These are phyloP conservation scores for Obba rivulosa DNA, from an alignment of 768 basidiomycete genomes.

Conservation along the genomic window DNA sequence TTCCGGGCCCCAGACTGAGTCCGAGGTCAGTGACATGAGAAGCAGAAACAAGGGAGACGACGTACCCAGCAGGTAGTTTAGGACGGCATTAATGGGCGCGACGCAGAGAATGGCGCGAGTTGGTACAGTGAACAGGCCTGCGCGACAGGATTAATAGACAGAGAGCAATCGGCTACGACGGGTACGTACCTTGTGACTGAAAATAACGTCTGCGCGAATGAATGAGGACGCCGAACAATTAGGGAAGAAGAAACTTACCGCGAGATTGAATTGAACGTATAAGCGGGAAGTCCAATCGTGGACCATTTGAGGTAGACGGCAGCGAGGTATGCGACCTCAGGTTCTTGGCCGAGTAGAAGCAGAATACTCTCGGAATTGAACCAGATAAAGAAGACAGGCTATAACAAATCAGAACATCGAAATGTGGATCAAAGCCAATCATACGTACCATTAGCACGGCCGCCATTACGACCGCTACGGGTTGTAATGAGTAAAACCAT, in stretches of 20 bases:
- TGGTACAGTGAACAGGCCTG: constrained; percentile 77
- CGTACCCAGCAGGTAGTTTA: constrained; percentile 82
- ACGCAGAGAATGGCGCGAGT: constrained; percentile 78
- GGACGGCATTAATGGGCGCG: constrained; percentile 77
- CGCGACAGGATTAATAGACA: neutral
- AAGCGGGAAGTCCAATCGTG: constrained; percentile 75
- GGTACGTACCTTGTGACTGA: constrained; percentile 65
- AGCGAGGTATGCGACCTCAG: constrained; percentile 77
- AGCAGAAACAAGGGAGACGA: neutral
- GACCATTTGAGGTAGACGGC: constrained; percentile 72
- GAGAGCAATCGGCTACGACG: neutral
- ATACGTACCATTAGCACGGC: constrained; percentile 52
- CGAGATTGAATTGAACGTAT: constrained; percentile 50
- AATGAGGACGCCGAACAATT: neutral
- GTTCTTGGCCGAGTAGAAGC: constrained; percentile 71
- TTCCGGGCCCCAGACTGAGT: constrained; percentile 73
- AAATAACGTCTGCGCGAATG: constrained; percentile 53
- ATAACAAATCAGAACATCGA: constrained; percentile 1
- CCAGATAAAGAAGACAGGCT: constrained; percentile 69
- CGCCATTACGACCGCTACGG: constrained; percentile 56
- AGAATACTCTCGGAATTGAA: constrained; percentile 77
- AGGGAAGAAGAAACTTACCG: constrained; percentile 28
- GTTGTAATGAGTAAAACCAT: neutral
- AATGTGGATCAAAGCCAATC: neutral
- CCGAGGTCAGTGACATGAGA: neutral